These are phyloP conservation scores for Novymonas esmeraldas DNA, from an alignment of 208 protist species.

Conservation along the genomic window DNA sequence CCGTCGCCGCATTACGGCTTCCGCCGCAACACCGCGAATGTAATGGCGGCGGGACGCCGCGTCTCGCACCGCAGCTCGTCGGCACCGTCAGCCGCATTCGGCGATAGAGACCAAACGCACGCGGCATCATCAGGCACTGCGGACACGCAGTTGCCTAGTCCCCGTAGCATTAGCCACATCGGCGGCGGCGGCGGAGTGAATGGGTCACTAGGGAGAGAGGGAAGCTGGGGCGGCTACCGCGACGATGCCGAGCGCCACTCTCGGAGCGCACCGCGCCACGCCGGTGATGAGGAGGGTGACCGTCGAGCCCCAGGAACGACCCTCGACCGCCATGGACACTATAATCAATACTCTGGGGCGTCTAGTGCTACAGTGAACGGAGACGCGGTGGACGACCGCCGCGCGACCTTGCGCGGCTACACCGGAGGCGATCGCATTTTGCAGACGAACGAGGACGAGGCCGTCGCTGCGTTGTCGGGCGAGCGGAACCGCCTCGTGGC, in stretches of 20 bases:
- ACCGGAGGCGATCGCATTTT: slow-evolving; percentile 13
- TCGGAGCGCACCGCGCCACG: slow-evolving; percentile 5
- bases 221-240: background rate
- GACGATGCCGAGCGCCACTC: background rate
- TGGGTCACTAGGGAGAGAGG: background rate
- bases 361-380: background rate
- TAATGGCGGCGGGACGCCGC: slow-evolving; percentile 29
- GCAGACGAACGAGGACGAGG: slow-evolving; percentile 14
- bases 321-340: slow-evolving; percentile 15
- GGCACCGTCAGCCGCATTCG: slow-evolving; percentile 3
- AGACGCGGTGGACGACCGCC: slow-evolving; percentile 1
- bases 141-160: slow-evolving; percentile 1
- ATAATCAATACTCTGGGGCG: slow-evolving; percentile 3
- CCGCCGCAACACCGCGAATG: slow-evolving; percentile 26
- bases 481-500: background rate
- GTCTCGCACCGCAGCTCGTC: slow-evolving; percentile 26
- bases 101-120: background rate
- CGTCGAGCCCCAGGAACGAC: slow-evolving; percentile 12
- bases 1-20: slow-evolving; percentile 36
- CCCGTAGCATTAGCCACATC: background rate
- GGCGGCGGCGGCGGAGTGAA: background rate
- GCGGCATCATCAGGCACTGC: background rate
- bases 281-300: background rate
- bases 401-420: background rate
- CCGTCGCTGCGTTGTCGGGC: slow-evolving; percentile 1